These are phyloP conservation scores for Phoenix dactylifera DNA, from an alignment of 176 grass and related monocot genomes.

Conservation along the genomic window DNA sequence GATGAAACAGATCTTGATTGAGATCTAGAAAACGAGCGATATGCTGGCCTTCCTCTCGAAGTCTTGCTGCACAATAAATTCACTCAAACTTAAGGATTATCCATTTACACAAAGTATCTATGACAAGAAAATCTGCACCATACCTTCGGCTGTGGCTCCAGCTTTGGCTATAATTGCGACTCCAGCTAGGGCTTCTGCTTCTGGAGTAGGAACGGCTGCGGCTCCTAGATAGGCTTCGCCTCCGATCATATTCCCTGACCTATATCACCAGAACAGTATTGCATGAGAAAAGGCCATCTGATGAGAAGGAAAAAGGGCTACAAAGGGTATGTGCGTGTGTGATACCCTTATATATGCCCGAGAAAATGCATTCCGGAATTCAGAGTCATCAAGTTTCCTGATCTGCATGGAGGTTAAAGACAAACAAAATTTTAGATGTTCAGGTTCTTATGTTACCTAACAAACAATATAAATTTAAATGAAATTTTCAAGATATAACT, in stretches of 20 bases:
- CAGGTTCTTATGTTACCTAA: too few relatives aligned
- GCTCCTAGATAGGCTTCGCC: constrained; percentile 38
- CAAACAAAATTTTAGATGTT: too few relatives aligned
- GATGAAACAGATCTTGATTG: constrained; percentile 56
- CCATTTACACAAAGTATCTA: not conserved
- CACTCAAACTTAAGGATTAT: too few relatives aligned
- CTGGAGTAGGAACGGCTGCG: constrained; percentile 45
- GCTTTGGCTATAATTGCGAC: not conserved
- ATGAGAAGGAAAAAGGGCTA: not conserved
- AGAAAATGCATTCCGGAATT: constrained; percentile 94
- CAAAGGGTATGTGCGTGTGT: not conserved
- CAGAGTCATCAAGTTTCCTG: constrained; percentile 89
- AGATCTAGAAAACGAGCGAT: constrained; percentile 40
- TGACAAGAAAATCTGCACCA: not conserved
- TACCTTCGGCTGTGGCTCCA: constrained; percentile 25
- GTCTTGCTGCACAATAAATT: constrained; percentile 40
- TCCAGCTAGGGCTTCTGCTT: constrained; percentile 35
- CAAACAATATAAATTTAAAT: too few relatives aligned
- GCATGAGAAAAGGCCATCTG: too few relatives aligned
- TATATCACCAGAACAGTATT: constrained; percentile 4
- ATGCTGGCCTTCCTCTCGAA: constrained; percentile 22
- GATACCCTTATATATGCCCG: constrained; percentile 78
- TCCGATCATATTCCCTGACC: constrained; percentile 83
- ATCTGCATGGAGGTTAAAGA: constrained; percentile 28
- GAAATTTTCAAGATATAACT: too few relatives aligned